These are phyloP conservation scores for Manihot esculenta DNA, from an alignment of 441 rosid species.

Conservation along the genomic window DNA sequence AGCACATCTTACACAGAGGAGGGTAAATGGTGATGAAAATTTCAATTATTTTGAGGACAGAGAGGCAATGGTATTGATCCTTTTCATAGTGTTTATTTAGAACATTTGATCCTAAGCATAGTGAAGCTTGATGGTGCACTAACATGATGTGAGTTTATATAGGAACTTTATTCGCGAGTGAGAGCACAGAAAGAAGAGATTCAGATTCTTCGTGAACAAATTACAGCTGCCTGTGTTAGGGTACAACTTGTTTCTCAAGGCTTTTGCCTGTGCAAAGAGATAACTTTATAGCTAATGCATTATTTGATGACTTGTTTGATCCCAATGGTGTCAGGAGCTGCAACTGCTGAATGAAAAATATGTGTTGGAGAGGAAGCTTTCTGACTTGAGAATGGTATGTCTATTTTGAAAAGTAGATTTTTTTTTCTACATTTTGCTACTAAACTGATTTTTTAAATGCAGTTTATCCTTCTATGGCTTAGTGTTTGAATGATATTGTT, in stretches of 20 bases:
- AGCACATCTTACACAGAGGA: slow-evolving; percentile 37
- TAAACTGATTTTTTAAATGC: slow-evolving; percentile 15
- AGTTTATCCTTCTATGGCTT: slow-evolving; percentile 14
- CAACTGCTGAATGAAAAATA: slow-evolving; percentile 78
- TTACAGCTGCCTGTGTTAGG: slow-evolving; percentile 71
- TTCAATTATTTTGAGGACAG: slow-evolving; percentile 46
- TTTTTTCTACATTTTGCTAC: not conserved
- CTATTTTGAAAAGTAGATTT: slow-evolving; percentile 16
- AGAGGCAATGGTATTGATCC: slow-evolving; percentile 64
- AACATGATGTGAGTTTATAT: slow-evolving; percentile 22
- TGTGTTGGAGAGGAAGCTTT: slow-evolving; percentile 76
- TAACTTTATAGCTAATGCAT: slow-evolving; percentile 6
- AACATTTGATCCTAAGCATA: slow-evolving; percentile 16
- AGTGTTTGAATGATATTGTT: slow-evolving; percentile 25
- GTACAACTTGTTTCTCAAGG: slow-evolving; percentile 36
- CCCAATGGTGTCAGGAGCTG: slow-evolving; percentile 64
- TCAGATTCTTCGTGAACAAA: slow-evolving; percentile 69
- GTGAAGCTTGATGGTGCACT: slow-evolving; percentile 24
- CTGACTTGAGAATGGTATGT: slow-evolving; percentile 91
- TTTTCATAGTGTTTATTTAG: slow-evolving; percentile 9
- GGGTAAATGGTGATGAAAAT: slow-evolving; percentile 40
- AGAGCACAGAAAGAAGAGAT: slow-evolving; percentile 77
- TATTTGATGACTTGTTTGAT: slow-evolving; percentile 24
- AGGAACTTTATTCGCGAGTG: slow-evolving; percentile 66
- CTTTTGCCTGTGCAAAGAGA: slow-evolving; percentile 9